A percentile compares a stretch with the other conserved stretches of the same genome.
Conservation (phyloP, 2,329 filamentous ascomycete species). For the Pseudocercospora crystallina region DNA sequence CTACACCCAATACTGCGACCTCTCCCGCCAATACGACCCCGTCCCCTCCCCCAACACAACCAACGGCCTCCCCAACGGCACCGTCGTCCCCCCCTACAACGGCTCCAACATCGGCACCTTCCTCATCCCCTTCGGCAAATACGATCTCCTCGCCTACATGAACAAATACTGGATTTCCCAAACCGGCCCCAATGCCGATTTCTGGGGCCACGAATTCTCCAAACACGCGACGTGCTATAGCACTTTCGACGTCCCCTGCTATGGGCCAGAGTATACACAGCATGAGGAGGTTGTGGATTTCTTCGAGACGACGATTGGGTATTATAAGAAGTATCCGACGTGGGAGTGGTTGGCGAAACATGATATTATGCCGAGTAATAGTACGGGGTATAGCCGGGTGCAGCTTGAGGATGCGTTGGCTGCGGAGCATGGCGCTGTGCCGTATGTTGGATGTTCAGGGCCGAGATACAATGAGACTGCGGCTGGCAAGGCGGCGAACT, state of each 20-base stretch:
- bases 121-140: constrained; percentile 57
- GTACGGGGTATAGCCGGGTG: constrained; percentile 55
- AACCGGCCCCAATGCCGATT: constrained; percentile 55
- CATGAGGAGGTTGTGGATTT: constrained; percentile 64
- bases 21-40: constrained; percentile 65
- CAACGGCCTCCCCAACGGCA: constrained; percentile 53
- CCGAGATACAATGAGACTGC: constrained; percentile 61
- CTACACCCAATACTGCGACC: constrained; percentile 68
- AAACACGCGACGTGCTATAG: constrained; percentile 58
- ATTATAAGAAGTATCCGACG: constrained; percentile 60
- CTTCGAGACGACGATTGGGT: constrained; percentile 60
- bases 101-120: constrained; percentile 60
- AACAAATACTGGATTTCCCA: constrained; percentile 65
- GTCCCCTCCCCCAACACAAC: constrained; percentile 60
- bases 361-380: constrained; percentile 59
- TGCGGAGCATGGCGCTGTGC: constrained; percentile 53
- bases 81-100: constrained; percentile 57
- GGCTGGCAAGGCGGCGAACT: constrained; percentile 51
- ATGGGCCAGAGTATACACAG: constrained; percentile 56
- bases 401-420: constrained; percentile 54
- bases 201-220: constrained; percentile 54
- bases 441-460: constrained; percentile 63
- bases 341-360: constrained; percentile 58
- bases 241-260: constrained; percentile 65
- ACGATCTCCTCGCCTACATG: constrained; percentile 65